Evolutionary conservation across 768 basidiomycete species (phyloP).

Genomic region (Boletus rex-veris): DNA sequence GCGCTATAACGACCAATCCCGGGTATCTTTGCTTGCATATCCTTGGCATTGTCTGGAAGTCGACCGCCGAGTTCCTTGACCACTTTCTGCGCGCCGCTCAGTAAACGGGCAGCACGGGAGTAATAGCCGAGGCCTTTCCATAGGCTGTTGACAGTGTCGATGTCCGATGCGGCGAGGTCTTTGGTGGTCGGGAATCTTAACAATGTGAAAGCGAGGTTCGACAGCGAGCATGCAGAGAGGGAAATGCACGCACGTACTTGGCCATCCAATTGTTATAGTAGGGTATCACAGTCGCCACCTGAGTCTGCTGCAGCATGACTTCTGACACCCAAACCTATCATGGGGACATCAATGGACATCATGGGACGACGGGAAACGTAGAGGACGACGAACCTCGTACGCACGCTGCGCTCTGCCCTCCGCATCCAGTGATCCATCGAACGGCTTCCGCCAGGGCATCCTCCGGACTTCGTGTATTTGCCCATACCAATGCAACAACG

Average conservation of each 20-base stretch:
- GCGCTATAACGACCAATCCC: constrained; percentile 90
- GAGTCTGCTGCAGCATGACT: constrained; percentile 96
- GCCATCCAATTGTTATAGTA: constrained; percentile 90
- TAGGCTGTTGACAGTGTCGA: constrained; percentile 81
- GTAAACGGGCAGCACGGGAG: constrained; percentile 76
- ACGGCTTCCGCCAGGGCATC: constrained; percentile 92
- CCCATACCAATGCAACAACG: constrained; percentile 70
- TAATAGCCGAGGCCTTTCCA: constrained; percentile 96
- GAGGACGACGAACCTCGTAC: constrained; percentile 65
- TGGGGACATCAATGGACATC: background rate
- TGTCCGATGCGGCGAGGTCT: constrained; percentile 65
- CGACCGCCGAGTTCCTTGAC: constrained; percentile 61
- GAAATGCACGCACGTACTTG: constrained; percentile 44
- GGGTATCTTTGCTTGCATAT: constrained; percentile 79
- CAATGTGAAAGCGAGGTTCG: background rate
- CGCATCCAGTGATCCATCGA: constrained; percentile 46
- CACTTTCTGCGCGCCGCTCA: constrained; percentile 79
- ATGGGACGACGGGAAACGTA: background rate
- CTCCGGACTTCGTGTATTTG: constrained; percentile 60
- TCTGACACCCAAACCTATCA: constrained; percentile 83
- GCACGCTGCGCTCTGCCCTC: constrained; percentile 79
- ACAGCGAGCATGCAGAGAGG: background rate
- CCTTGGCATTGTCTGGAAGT: constrained; percentile 75
- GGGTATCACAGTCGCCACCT: constrained; percentile 88
- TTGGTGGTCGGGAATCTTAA: constrained; percentile 76